phyloP scores from a whole-genome alignment of 169 alveolate species.

The Plasmodium malariae region DNA sequence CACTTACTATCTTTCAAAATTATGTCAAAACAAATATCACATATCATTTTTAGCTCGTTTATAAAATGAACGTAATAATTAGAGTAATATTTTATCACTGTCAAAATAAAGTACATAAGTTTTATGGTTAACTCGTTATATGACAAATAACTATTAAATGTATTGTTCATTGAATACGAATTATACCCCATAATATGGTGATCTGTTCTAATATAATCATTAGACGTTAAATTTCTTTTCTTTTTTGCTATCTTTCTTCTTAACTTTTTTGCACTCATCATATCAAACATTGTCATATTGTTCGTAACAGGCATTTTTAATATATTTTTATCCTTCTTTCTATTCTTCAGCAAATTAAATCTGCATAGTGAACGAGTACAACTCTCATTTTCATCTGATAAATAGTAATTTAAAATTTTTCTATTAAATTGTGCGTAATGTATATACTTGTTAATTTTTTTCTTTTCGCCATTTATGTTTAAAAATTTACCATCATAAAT shows the following conservation, averaged over 20 bases:
- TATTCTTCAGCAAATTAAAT: not conserved
- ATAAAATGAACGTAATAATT: conserved; percentile 12
- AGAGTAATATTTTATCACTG: conserved; percentile 26
- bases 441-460: not conserved
- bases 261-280: not conserved
- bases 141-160: conserved; percentile 47
- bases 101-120: conserved; percentile 33
- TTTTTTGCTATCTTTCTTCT: not conserved
- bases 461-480: not conserved
- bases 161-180: conserved; percentile 26
- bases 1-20: conserved; percentile 59
- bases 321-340: not conserved
- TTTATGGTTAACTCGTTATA: conserved; percentile 47
- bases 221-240: not conserved
- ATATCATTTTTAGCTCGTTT: conserved; percentile 36
- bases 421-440: not conserved
- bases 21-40: conserved; percentile 50
- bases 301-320: not conserved
- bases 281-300: not conserved
- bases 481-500: not conserved
- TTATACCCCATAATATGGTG: conserved; percentile 45
- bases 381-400: conserved; percentile 23
- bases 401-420: not conserved
- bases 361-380: not conserved
- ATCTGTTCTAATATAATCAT: conserved; percentile 7